These are phyloP conservation scores for Zasmidium angulare DNA, from an alignment of 2,329 filamentous ascomycete genomes.

Conservation along the genomic window DNA sequence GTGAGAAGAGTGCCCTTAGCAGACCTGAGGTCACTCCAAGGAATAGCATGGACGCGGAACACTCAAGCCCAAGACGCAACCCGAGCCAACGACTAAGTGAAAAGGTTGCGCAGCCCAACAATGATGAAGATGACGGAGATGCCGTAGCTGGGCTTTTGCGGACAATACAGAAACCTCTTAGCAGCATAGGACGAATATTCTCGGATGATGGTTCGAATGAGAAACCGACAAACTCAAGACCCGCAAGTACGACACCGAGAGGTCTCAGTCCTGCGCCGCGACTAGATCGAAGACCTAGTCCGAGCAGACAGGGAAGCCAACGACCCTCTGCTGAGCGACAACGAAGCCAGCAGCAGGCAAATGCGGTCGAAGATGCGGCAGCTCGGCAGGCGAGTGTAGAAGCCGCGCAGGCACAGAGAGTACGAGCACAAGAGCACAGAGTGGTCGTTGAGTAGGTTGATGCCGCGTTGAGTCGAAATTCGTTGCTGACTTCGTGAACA, in stretches of 20 bases:
- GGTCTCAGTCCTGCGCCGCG: conserved; percentile 45
- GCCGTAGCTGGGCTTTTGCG: conserved; percentile 82
- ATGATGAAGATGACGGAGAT: conserved; percentile 66
- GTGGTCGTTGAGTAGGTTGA: conserved; percentile 79
- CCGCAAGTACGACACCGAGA: conserved; percentile 49
- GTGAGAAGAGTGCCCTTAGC: conserved; percentile 51
- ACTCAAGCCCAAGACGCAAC: conserved; percentile 58
- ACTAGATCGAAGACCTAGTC: conserved; percentile 21
- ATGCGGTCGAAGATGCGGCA: conserved; percentile 82
- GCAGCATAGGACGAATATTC: conserved; percentile 92
- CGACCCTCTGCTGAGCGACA: conserved; percentile 22
- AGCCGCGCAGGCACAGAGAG: conserved; percentile 77
- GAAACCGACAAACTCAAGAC: conserved; percentile 30
- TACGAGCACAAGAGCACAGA: conserved; percentile 80
- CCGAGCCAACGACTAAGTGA: conserved; percentile 48
- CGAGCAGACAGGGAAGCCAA: conserved; percentile 29
- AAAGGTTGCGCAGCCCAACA: conserved; percentile 22
- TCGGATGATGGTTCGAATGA: conserved; percentile 61
- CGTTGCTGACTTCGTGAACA: conserved; percentile 22
- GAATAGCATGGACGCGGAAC: conserved; percentile 61
- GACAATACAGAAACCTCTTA: conserved; percentile 86
- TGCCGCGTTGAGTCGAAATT: too few relatives aligned
- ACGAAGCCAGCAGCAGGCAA: conserved; percentile 40
- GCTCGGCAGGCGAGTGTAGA: conserved; percentile 89
- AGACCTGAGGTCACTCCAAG: conserved; percentile 59